These are phyloP conservation scores for Priceomyces fermenticarens DNA, from an alignment of 805 yeast species.

Conservation along the genomic window DNA sequence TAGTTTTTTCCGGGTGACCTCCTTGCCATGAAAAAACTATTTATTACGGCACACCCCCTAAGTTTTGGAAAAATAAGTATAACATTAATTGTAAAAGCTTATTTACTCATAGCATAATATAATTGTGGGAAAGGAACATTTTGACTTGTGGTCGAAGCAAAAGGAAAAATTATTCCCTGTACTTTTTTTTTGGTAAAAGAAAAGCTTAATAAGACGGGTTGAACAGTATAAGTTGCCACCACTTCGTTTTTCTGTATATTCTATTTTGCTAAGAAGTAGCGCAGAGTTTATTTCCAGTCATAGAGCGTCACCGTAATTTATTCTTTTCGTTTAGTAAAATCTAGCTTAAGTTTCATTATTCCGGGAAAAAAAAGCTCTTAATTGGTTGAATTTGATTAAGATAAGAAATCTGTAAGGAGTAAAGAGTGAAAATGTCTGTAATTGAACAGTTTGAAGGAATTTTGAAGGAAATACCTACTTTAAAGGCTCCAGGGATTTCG, in stretches of 20 bases:
- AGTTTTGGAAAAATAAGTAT: background rate
- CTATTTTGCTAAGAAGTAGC: constrained; percentile 5
- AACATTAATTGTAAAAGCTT: background rate
- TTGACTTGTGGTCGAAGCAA: too few species aligned
- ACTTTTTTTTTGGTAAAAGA: too few species aligned
- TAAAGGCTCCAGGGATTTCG: constrained; percentile 89
- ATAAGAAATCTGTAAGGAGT: constrained; percentile 5
- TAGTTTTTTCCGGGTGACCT: constrained; percentile 2
- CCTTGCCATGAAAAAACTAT: background rate
- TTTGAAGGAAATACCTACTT: constrained; percentile 48
- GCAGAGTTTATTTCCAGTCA: constrained; percentile 1
- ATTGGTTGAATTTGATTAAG: background rate
- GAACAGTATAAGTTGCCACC: background rate
- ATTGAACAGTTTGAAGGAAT: constrained; percentile 47
- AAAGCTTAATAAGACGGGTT: too few species aligned
- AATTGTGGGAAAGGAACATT: too few species aligned
- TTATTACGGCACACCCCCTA: too few species aligned
- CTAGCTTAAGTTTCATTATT: background rate
- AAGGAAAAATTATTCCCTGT: too few species aligned
- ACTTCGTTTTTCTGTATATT: constrained; percentile 4
- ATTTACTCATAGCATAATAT: background rate
- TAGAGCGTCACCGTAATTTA: constrained; percentile 2
- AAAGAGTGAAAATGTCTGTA: constrained; percentile 29
- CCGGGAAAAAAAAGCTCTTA: background rate
- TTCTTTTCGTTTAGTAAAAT: constrained; percentile 1